phyloP scores from a whole-genome alignment of 305 asterid species.

The Fraxinus nigra region DNA sequence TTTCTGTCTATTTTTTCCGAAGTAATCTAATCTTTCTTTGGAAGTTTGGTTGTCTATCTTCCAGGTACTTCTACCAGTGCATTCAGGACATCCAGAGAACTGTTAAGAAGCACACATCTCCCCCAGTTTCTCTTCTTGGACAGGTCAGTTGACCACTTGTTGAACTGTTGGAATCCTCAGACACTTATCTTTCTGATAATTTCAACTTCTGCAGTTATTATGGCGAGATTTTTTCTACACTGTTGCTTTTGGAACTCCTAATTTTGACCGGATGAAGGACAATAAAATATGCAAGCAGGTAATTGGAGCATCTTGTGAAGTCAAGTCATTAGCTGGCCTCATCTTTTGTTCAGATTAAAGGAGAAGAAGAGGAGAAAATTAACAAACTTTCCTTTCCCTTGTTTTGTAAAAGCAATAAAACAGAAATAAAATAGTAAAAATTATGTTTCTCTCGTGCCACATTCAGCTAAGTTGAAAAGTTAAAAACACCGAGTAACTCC shows the following conservation, averaged over 20 bases:
- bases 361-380: background rate
- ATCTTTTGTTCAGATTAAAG: background rate
- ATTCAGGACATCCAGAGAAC: conserved; percentile 67
- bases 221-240: conserved; percentile 97
- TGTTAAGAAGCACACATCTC: conserved; percentile 73
- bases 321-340: conserved; percentile 4
- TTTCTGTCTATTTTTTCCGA: conserved; percentile 19
- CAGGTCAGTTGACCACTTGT: conserved; percentile 48
- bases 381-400: background rate
- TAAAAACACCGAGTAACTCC: background rate
- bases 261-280: conserved; percentile 76
- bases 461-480: background rate
- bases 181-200: conserved; percentile 21
- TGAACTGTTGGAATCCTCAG: background rate
- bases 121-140: conserved; percentile 96
- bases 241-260: conserved; percentile 76
- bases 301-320: conserved; percentile 8
- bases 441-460: background rate
- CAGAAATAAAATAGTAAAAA: background rate
- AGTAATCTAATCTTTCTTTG: conserved; percentile 35
- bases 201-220: conserved; percentile 54
- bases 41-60: conserved; percentile 96
- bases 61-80: conserved; percentile 89
- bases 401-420: background rate
- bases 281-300: conserved; percentile 95